Evolutionary conservation across 805 yeast genomes (phyloP), one percentile per base, ranked within the genome.

Genomic region (Ogataea dorogensis): DNA sequence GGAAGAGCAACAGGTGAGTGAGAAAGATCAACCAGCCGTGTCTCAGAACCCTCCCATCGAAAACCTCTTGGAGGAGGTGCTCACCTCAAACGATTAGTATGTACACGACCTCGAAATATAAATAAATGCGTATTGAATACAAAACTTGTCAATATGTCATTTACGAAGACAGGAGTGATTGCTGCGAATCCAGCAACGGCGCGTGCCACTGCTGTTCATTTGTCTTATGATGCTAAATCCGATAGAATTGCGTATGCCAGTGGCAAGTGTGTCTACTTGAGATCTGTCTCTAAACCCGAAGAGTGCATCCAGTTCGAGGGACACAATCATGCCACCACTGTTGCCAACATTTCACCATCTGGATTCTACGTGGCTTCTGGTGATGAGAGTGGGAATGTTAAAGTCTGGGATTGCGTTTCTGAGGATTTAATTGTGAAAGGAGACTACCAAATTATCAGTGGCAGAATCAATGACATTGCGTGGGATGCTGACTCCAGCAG

Each of bases 401-500:
- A 84, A 47, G 77, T 93, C 28, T 91, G 98, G 96, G 94, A 87
- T 51, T 61, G 71, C 18, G 73, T 70, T 16, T 71, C 73, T 13
- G 76, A 74, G 21, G 71, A 67, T 43, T 72, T 79, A 36, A 56
- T 69, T 15, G 62, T 86, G 30, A 91, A 91, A 63, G 81, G 88
- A 39, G 95, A 88, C 50, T 85, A 78, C 56, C 63, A 58, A 23
- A 77, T 88, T 17, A 72, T 91, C 36, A 73, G 82, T 24, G 96
- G 96, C 4, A 75, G 85, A 6, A 79, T 93, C 53, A 82, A 75
- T 48, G 89, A 86, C 43, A 66, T 91, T 43, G 81, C 86, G 1
- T 91, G 98, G 98, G 98, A 93, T 59, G 81, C 81, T 17, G 98
- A 91, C 54, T 77, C 80, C 30, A 69, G 79, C 42, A 74, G 98